Base-by-base conservation (phyloP, 2,329 filamentous ascomycete species). In the Phaeosphaeria sp. region DNA sequence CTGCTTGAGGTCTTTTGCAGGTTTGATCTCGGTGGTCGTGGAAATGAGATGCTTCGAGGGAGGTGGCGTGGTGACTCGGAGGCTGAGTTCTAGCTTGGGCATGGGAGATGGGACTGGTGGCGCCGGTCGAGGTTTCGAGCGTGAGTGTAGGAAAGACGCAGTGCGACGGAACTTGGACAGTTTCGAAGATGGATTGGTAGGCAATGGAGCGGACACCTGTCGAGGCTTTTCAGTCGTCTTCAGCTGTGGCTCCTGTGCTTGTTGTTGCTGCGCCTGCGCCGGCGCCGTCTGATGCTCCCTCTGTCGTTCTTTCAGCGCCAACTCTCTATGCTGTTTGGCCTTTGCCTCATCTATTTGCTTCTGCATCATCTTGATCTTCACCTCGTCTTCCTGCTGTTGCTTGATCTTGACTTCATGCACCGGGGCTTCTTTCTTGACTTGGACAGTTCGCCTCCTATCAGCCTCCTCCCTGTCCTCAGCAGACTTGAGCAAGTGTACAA, bases 401-500 rank as follows among this genome's bases (percentile, higher is more conserved):
- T 55, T 49, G 27, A 55, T 50, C 51, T 57, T 56, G 3, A 48
- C 56, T 47, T 65, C 30, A 36, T 6, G 30, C 15, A 13, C 30
- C 6, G 5, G 3, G 3, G 30, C 30, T 36, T 36, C 30, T 36
- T 36, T 36, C 61, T 20, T 55, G 39, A 0, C 43, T 47, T 17
- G 56, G 49, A 4, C 44, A 55, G n/a, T 61, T 42, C 21, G 56
- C 60, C 3, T 51, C 33, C 13, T 51, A 46, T 40, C 53, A n/a
- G 30, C 52, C 30, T 51, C 55, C 44, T 67, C 63, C n/a, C 60
- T 59, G 24, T 60, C 56, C 30, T 68, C 59, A 2, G 62, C 55
- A 15, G 63, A 53, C 47, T 69, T 66, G 27, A 74, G 49, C 56
- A 72, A 57, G 0, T n/a, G 40, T 6, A 56, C 30, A n/a, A 72